Conservation (phyloP, 352 stramenopile species). For the Phytophthora vignae region DNA sequence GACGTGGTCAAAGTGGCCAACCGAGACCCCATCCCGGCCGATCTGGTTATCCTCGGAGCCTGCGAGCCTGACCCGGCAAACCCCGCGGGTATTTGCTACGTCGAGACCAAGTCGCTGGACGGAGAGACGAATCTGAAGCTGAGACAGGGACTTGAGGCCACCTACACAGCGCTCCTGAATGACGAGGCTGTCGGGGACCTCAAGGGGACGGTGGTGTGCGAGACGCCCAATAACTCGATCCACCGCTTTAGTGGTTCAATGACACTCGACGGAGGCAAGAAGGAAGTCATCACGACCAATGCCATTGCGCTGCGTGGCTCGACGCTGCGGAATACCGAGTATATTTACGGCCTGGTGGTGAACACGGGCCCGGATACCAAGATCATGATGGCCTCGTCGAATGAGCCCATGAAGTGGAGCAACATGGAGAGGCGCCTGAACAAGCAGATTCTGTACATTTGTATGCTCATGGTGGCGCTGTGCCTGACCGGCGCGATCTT, state of each 20-base stretch:
- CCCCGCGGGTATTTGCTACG: slow-evolving; percentile 88
- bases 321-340: slow-evolving; percentile 92
- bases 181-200: slow-evolving; percentile 65
- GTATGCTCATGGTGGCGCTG: slow-evolving; percentile 78
- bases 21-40: slow-evolving; percentile 85
- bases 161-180: slow-evolving; percentile 69
- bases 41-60: slow-evolving; percentile 88
- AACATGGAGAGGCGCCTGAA: slow-evolving; percentile 89
- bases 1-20: slow-evolving; percentile 93
- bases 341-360: slow-evolving; percentile 91
- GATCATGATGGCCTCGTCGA: slow-evolving; percentile 91
- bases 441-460: slow-evolving; percentile 88
- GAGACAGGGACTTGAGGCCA: slow-evolving; percentile 78
- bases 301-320: slow-evolving; percentile 89
- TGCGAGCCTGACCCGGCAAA: slow-evolving; percentile 76
- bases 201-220: slow-evolving; percentile 72
- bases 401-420: slow-evolving; percentile 87
- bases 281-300: slow-evolving; percentile 83
- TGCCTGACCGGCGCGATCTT: slow-evolving; percentile 71
- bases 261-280: slow-evolving; percentile 56
- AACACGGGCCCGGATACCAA: slow-evolving; percentile 93
- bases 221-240: slow-evolving; percentile 91
- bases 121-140: slow-evolving; percentile 95
- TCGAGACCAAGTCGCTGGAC: slow-evolving; percentile 94
- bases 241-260: slow-evolving; percentile 92